Percentiles rank a stretch among this genome's conserved stretches.
Evolutionary conservation across 345 rosid genomes (phyloP).

Genomic region (Eucalyptus curtisii): DNA sequence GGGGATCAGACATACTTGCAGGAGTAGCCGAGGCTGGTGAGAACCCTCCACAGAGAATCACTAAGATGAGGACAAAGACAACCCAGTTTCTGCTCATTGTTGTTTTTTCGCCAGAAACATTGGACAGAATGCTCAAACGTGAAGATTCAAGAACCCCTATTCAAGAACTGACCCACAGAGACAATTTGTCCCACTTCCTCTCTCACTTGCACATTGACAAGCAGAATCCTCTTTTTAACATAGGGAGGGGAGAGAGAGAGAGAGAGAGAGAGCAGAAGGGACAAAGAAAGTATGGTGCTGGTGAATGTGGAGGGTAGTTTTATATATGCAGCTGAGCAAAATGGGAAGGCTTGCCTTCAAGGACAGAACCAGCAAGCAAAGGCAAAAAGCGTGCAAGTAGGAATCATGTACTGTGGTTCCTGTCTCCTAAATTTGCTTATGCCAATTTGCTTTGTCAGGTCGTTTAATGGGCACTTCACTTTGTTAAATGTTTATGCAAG

Average conservation of each 20-base stretch:
- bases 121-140: background rate
- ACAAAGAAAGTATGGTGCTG: background rate
- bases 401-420: slow-evolving; percentile 7
- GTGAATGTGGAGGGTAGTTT: background rate
- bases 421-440: background rate
- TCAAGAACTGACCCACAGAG: background rate
- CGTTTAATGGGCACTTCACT: background rate
- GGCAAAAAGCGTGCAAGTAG: background rate
- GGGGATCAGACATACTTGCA: slow-evolving; percentile 38
- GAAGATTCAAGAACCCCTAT: slow-evolving; percentile 6
- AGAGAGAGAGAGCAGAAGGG: background rate
- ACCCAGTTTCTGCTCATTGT: slow-evolving; percentile 12
- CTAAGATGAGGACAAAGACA: slow-evolving; percentile 22
- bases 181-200: background rate
- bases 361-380: background rate
- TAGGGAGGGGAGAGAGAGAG: background rate
- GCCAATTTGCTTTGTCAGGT: background rate
- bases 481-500: background rate
- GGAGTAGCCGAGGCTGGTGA: slow-evolving; percentile 75
- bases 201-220: background rate
- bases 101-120: background rate
- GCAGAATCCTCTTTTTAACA: background rate
- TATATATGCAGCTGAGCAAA: background rate
- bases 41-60: slow-evolving; percentile 32
- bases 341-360: background rate